phyloP scores from a whole-genome alignment of 805 yeast genomes.

The Saccharomycopsis fodiens region DNA sequence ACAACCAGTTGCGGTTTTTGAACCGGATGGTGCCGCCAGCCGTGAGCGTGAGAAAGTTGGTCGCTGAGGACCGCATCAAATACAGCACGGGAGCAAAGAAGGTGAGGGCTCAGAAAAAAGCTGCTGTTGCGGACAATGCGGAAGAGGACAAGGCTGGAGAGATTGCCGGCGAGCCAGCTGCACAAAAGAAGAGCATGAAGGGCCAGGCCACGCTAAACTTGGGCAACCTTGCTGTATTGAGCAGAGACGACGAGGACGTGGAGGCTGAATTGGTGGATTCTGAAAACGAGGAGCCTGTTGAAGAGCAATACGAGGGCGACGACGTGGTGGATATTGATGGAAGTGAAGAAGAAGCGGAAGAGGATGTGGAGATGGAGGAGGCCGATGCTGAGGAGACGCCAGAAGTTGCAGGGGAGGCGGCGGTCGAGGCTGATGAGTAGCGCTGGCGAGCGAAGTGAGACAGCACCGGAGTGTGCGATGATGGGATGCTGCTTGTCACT shows the following conservation, averaged over 20 bases:
- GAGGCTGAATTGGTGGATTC: slow-evolving; percentile 21
- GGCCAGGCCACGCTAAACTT: slow-evolving; percentile 37
- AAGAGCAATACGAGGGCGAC: slow-evolving; percentile 9
- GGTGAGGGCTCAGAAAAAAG: background rate
- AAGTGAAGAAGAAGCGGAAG: background rate
- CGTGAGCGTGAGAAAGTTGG: slow-evolving; percentile 40
- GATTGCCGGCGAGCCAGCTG: too few relatives aligned
- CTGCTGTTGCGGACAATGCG: background rate
- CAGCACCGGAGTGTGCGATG: too few relatives aligned
- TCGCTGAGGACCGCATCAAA: slow-evolving; percentile 35
- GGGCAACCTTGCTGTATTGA: slow-evolving; percentile 18
- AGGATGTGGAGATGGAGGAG: slow-evolving; percentile 1
- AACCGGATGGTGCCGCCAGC: slow-evolving; percentile 63
- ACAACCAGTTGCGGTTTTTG: slow-evolving; percentile 56
- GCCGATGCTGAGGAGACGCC: background rate
- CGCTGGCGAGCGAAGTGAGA: too few relatives aligned
- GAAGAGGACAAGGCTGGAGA: slow-evolving; percentile 5
- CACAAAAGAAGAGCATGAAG: slow-evolving; percentile 24
- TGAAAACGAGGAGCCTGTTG: slow-evolving; percentile 15
- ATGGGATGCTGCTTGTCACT: too few relatives aligned
- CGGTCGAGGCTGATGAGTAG: too few relatives aligned
- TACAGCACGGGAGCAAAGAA: slow-evolving; percentile 14
- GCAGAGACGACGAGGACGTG: slow-evolving; percentile 13
- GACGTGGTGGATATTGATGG: slow-evolving; percentile 15
- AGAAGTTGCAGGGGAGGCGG: too few relatives aligned